Conservation (phyloP, 1,139 yeast species). For the Yamadazyma sp. region DNA sequence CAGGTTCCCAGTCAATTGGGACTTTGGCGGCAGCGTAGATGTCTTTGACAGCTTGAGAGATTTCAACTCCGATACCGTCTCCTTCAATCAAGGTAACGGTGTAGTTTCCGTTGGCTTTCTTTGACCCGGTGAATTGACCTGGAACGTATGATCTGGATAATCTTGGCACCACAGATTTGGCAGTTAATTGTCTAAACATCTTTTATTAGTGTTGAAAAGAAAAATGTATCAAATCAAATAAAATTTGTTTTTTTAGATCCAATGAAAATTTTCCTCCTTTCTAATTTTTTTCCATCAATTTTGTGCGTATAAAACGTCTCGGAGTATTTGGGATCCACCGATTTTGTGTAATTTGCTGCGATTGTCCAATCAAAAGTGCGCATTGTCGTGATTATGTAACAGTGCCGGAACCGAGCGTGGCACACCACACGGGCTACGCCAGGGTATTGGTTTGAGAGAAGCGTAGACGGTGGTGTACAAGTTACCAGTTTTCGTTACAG, state of each 20-base stretch:
- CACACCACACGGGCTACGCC: too few species aligned
- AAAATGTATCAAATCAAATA: background rate
- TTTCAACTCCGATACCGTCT: constrained; percentile 97
- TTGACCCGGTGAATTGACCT: constrained; percentile 51
- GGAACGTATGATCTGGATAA: constrained; percentile 48
- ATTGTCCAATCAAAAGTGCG: constrained; percentile 5
- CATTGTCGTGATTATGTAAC: background rate
- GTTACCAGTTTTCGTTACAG: too few species aligned
- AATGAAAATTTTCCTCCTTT: constrained; percentile 5
- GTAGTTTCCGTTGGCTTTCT: constrained; percentile 65
- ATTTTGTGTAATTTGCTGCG: constrained; percentile 5
- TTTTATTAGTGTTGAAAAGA: background rate
- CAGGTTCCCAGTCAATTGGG: constrained; percentile 96
- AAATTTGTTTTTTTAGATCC: constrained; percentile 2
- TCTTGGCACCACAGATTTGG: constrained; percentile 36
- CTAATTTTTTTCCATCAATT: too few species aligned
- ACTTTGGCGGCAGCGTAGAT: constrained; percentile 91
- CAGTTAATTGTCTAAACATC: constrained; percentile 48
- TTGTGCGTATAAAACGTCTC: constrained; percentile 1
- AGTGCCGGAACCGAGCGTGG: constrained; percentile 1
- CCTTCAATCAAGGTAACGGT: constrained; percentile 97
- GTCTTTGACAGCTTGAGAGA: constrained; percentile 87
- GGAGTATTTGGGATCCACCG: constrained; percentile 6
- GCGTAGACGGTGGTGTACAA: too few species aligned
- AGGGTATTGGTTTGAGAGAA: too few species aligned